These are phyloP conservation scores for Coprinellus micaceus DNA, from an alignment of 768 basidiomycete species.

Conservation along the genomic window DNA sequence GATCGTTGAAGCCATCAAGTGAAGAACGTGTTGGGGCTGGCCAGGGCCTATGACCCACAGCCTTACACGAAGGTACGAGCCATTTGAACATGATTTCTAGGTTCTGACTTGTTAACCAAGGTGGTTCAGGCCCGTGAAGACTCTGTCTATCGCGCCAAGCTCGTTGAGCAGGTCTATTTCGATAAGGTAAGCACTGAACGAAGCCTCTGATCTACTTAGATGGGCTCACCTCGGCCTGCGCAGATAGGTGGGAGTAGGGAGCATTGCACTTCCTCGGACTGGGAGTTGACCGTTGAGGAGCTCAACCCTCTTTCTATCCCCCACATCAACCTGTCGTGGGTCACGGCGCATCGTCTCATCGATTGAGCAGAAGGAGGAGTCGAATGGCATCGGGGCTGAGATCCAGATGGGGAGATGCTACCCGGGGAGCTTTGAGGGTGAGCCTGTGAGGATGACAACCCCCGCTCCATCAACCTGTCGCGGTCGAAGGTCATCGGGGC, in stretches of 20 bases:
- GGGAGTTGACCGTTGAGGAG: constrained; percentile 97
- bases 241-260: constrained; percentile 99
- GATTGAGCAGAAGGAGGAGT: constrained; percentile 99
- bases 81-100: constrained; percentile 37
- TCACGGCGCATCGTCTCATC: constrained; percentile 98
- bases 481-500: too few species aligned
- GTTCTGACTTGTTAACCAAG: constrained; percentile 34
- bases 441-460: too few species aligned
- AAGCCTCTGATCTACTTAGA: background rate
- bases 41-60: too few species aligned
- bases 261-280: constrained; percentile 94
- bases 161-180: constrained; percentile 99
- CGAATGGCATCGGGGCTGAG: constrained; percentile 94
- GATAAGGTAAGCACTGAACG: constrained; percentile 66
- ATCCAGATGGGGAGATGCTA: constrained; percentile 97
- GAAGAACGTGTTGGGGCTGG: too few species aligned
- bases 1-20: too few species aligned
- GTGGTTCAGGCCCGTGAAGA: constrained; percentile 90
- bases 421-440: constrained; percentile 95
- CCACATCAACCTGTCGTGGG: constrained; percentile 97
- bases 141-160: constrained; percentile 99
- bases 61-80: too few species aligned
- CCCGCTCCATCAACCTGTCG: too few species aligned
- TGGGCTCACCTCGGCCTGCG: constrained; percentile 25
- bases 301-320: constrained; percentile 96